These are phyloP conservation scores for Colletotrichum sp. DNA, from an alignment of 2,329 filamentous ascomycete species.

Conservation along the genomic window DNA sequence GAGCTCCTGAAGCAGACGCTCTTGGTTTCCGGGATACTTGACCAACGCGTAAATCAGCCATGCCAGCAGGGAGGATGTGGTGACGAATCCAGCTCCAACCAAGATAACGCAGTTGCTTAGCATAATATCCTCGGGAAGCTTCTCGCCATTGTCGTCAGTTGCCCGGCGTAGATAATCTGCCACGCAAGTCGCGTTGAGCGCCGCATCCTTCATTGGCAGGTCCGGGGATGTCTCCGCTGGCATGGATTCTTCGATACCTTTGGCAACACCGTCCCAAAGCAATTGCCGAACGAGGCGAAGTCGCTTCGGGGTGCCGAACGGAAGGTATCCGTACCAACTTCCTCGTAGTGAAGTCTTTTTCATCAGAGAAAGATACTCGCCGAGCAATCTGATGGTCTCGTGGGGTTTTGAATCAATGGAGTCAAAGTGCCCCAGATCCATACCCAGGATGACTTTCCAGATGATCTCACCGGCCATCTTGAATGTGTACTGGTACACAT, in stretches of 20 bases:
- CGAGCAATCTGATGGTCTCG: not conserved
- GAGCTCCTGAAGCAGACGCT: not conserved
- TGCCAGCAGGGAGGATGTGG: not conserved
- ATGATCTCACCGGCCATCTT: constrained; percentile 3
- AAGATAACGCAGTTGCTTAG: not conserved
- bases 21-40: not conserved
- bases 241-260: not conserved
- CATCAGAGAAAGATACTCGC: constrained; percentile 11
- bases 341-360: not conserved
- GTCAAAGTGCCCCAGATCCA: constrained; percentile 6
- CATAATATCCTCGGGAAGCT: not conserved
- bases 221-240: not conserved
- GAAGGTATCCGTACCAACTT: constrained; percentile 5
- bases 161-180: constrained; percentile 1
- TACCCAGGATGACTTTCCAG: not conserved
- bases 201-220: not conserved
- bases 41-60: not conserved
- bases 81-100: constrained; percentile 5
- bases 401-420: not conserved
- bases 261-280: not conserved
- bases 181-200: not conserved
- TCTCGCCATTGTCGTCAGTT: not conserved
- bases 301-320: not conserved
- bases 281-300: not conserved
- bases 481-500: constrained; percentile 4